Percentiles rank a stretch among this genome's conserved stretches.
These are phyloP conservation scores for Phytophthora pseudosyringae DNA, from an alignment of 352 stramenopile genomes.

Conservation along the genomic window DNA sequence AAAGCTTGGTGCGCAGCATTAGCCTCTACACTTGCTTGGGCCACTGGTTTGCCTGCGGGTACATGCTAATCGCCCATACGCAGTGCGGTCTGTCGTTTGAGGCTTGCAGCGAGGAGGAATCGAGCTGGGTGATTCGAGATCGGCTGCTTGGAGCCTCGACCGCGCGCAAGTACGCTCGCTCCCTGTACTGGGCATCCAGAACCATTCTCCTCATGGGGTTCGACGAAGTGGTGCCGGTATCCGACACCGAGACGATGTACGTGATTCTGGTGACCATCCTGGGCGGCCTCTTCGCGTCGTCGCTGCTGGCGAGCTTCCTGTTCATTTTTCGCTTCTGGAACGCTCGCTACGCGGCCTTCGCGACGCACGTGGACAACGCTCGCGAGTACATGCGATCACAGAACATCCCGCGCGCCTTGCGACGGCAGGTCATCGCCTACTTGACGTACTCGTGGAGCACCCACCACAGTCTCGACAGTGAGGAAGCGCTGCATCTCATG, in stretches of 20 bases:
- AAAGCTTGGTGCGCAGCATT: conserved; percentile 51
- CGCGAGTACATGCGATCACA: conserved; percentile 77
- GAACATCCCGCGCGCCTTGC: conserved; percentile 54
- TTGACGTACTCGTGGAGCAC: conserved; percentile 73
- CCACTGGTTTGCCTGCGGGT: conserved; percentile 69
- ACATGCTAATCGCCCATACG: conserved; percentile 69
- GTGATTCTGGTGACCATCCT: conserved; percentile 49
- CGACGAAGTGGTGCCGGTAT: conserved; percentile 70
- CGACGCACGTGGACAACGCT: conserved; percentile 70
- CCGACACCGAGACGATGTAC: conserved; percentile 60
- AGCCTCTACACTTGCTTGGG: conserved; percentile 30
- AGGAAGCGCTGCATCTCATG: conserved; percentile 58
- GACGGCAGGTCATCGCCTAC: conserved; percentile 63
- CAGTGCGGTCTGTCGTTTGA: conserved; percentile 63
- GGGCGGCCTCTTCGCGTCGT: conserved; percentile 58
- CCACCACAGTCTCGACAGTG: conserved; percentile 64
- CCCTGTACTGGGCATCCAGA: conserved; percentile 64
- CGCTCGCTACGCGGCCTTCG: conserved; percentile 54
- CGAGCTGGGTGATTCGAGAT: conserved; percentile 69
- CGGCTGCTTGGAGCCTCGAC: conserved; percentile 47
- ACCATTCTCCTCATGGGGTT: conserved; percentile 70
- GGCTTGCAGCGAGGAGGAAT: conserved; percentile 44
- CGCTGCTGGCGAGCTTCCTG: conserved; percentile 65
- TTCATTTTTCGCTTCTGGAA: conserved; percentile 78
- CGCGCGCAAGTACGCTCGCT: conserved; percentile 55